Base-by-base conservation (phyloP, 176 grass and related monocot genomes). In the Oryza officinalis region DNA sequence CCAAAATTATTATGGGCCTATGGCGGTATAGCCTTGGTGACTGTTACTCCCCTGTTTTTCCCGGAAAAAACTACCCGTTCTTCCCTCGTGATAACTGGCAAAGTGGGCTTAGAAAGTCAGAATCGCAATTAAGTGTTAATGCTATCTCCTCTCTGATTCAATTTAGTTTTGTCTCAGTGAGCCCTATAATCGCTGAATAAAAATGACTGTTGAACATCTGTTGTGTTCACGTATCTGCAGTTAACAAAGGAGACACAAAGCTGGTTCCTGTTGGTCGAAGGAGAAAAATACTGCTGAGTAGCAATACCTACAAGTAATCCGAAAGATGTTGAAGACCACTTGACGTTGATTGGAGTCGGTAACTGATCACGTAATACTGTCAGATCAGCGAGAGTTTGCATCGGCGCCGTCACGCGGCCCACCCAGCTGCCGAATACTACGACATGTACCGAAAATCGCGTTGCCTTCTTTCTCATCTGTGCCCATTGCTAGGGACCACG, bases 391-490 rank as follows among this genome's bases (percentile, higher is more conserved):
- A 15, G 45, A 52, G 15, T 65, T 44, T 11, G 10, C 15, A 45
- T 67, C 13, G n/a, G 63, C 5, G 13, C 45, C 63, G 27, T 47
- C 17, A 18, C 17, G 74, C 31, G 25, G 23, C 8, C 23, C 8
- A 27, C 15, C 8, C 74, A 76, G 23, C 75, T 65, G 60, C 37
- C 18, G 44, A 78, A 54, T 43, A 65, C 37, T 35, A 35, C 33
- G 33, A 60, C 33, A 20, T 27, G 60, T 12, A 52, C 49, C 5
- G 54, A 63, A 37, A 52, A 10, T 61, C 15, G 37, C 37, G 38
- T 57, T 73, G 72, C 10, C 80, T 46, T 32, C 26, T 74, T 82
- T 46, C 69, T 64, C 80, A 83, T 74, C 22, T 10, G 30, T 33
- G 41, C n/a, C 26, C 45, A 22, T 38, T 38, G 33, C 49, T 9